Evolutionary conservation across 1,284 basidiomycete species (phyloP).

Genomic region (Fomitopsis betulina): DNA sequence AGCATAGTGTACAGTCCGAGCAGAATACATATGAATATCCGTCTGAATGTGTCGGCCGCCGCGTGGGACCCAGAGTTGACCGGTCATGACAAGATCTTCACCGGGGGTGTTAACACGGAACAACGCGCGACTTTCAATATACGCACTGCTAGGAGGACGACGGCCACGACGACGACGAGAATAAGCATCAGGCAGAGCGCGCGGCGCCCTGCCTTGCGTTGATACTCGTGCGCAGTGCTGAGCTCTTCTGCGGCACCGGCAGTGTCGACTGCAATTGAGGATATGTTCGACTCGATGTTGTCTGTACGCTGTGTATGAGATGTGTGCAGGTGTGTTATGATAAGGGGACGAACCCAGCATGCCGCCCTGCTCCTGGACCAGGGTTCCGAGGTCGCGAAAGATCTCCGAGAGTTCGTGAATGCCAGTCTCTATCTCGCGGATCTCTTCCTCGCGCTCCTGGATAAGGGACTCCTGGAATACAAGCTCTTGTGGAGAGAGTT

Average conservation of each 20-base stretch:
- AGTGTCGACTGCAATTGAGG: slow-evolving; percentile 82
- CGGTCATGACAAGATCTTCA: slow-evolving; percentile 25
- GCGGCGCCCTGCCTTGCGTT: slow-evolving; percentile 88
- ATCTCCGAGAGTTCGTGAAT: slow-evolving; percentile 98
- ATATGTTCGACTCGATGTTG: slow-evolving; percentile 95
- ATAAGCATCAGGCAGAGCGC: slow-evolving; percentile 90
- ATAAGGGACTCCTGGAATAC: slow-evolving; percentile 97
- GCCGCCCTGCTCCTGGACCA: slow-evolving; percentile 92
- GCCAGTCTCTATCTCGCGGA: slow-evolving; percentile 94
- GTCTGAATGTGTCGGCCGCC: background rate
- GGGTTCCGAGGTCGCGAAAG: slow-evolving; percentile 92
- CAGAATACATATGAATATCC: background rate
- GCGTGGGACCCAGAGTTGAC: slow-evolving; percentile 1
- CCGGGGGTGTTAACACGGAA: slow-evolving; percentile 19
- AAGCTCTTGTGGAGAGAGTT: slow-evolving; percentile 85
- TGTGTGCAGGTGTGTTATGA: background rate
- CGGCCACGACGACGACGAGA: slow-evolving; percentile 80
- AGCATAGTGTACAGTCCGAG: slow-evolving; percentile 1
- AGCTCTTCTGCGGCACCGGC: slow-evolving; percentile 85
- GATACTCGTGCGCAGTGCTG: slow-evolving; percentile 88
- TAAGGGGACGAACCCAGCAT: slow-evolving; percentile 73
- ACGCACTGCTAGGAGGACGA: slow-evolving; percentile 91
- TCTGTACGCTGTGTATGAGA: slow-evolving; percentile 45
- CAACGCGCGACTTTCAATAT: slow-evolving; percentile 24
- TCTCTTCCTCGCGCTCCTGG: slow-evolving; percentile 92